These are phyloP conservation scores for Hibiscus trionum DNA, from an alignment of 345 rosid genomes.

Conservation along the genomic window DNA sequence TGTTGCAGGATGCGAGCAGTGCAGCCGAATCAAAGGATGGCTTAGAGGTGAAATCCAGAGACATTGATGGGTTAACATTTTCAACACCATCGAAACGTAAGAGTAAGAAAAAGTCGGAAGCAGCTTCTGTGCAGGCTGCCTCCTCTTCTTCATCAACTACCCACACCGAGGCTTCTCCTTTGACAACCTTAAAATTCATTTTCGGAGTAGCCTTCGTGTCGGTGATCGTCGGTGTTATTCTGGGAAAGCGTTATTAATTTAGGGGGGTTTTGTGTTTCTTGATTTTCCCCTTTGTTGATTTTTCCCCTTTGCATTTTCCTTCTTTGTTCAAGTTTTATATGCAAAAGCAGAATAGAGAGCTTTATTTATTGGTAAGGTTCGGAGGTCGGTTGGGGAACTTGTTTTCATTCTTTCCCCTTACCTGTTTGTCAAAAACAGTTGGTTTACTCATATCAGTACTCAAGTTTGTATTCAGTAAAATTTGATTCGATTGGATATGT, in stretches of 20 bases:
- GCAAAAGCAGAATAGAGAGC: neutral
- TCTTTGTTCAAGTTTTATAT: neutral
- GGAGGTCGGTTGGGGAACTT: neutral
- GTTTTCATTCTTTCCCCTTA: neutral
- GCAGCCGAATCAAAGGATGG: conserved; percentile 23
- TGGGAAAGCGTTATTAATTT: conserved; percentile 72
- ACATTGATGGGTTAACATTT: conserved; percentile 37
- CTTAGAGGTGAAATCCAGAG: conserved; percentile 62
- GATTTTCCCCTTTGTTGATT: neutral
- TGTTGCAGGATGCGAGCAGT: conserved; percentile 29
- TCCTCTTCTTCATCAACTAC: conserved; percentile 29
- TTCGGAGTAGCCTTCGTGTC: conserved; percentile 71
- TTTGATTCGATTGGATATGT: neutral
- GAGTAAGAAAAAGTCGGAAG: conserved; percentile 64
- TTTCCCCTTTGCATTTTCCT: neutral
- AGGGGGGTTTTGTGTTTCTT: neutral
- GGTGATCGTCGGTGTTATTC: conserved; percentile 54
- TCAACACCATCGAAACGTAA: conserved; percentile 65
- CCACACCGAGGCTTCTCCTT: conserved; percentile 29
- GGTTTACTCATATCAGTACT: neutral
- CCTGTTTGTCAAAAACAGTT: neutral
- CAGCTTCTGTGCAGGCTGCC: conserved; percentile 29
- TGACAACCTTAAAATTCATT: conserved; percentile 42
- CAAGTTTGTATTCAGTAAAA: conserved; percentile 1
- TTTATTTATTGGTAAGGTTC: neutral